phyloP scores from a whole-genome alignment of 2,329 filamentous ascomycete species.

The Neopestalotiopsis sp. region DNA sequence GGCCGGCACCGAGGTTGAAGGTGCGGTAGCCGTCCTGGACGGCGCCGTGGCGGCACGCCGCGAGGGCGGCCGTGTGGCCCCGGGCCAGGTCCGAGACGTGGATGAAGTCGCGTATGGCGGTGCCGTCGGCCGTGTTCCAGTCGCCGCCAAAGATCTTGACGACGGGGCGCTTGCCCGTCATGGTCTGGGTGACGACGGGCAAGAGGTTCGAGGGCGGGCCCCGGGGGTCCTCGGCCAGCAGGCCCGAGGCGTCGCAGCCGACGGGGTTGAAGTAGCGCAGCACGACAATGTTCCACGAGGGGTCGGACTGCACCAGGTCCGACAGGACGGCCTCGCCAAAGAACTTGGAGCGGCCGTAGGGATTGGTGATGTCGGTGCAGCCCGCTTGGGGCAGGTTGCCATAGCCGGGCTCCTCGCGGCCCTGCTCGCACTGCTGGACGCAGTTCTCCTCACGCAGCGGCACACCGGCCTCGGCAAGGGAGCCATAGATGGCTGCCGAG shows the following conservation, averaged over 20 bases:
- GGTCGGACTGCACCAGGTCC: slow-evolving; percentile 4
- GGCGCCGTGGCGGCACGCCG: slow-evolving; percentile 38
- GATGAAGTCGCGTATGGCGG: slow-evolving; percentile 71
- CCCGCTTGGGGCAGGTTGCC: slow-evolving; percentile 6
- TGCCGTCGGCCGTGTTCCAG: slow-evolving; percentile 70
- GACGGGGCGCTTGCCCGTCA: slow-evolving; percentile 57
- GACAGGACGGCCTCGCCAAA: slow-evolving; percentile 9
- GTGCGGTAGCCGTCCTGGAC: neutral
- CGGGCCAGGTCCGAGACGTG: slow-evolving; percentile 70
- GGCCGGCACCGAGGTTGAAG: slow-evolving; percentile 46
- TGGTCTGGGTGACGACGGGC: slow-evolving; percentile 66
- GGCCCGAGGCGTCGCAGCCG: slow-evolving; percentile 13
- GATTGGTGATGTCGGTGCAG: slow-evolving; percentile 11
- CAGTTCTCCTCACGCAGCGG: slow-evolving; percentile 6
- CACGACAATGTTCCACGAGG: slow-evolving; percentile 13
- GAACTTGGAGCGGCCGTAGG: slow-evolving; percentile 11
- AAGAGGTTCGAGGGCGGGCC: slow-evolving; percentile 68
- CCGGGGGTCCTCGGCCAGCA: slow-evolving; percentile 61
- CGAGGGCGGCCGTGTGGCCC: slow-evolving; percentile 67
- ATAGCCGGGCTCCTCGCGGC: neutral
- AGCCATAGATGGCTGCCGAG: slow-evolving; percentile 70
- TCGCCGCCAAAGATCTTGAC: slow-evolving; percentile 69
- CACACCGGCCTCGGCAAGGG: neutral
- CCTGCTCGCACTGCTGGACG: slow-evolving; percentile 7
- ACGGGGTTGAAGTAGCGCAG: slow-evolving; percentile 14